A percentile compares a stretch with the other conserved stretches of the same genome.
Evolutionary conservation across 331 rosid genomes (phyloP).

Genomic region (Spiraea crenata): DNA sequence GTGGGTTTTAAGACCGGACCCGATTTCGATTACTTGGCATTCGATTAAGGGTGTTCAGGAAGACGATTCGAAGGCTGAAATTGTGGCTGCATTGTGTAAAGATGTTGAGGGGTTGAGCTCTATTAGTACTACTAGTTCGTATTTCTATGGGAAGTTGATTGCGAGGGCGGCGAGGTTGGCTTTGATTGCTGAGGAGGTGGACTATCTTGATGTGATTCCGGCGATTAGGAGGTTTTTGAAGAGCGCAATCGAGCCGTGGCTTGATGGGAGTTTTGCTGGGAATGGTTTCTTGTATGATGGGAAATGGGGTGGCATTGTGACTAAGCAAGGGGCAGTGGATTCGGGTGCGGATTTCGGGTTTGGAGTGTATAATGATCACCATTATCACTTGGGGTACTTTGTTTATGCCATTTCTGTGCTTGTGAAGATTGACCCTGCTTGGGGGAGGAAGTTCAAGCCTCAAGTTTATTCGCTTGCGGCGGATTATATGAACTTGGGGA

Average conservation of each 20-base stretch:
- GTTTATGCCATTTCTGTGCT: conserved; percentile 75
- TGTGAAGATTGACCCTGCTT: conserved; percentile 69
- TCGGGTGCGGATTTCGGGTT: conserved; percentile 68
- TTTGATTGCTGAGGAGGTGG: conserved; percentile 73
- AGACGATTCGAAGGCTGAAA: conserved; percentile 38
- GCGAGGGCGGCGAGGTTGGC: conserved; percentile 82
- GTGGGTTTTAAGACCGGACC: conserved; percentile 55
- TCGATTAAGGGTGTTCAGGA: conserved; percentile 55
- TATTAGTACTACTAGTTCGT: conserved; percentile 45
- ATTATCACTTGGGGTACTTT: conserved; percentile 70
- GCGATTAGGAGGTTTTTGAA: conserved; percentile 44
- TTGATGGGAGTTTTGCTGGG: conserved; percentile 55
- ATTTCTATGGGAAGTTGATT: conserved; percentile 62
- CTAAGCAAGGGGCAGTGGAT: conserved; percentile 59
- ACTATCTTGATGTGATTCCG: conserved; percentile 48
- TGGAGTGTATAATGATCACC: conserved; percentile 77
- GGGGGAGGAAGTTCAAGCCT: conserved; percentile 69
- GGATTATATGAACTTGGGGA: conserved; percentile 61
- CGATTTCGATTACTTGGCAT: conserved; percentile 77
- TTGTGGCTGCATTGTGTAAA: conserved; percentile 47
- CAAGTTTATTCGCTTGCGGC: conserved; percentile 70
- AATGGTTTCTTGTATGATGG: conserved; percentile 68
- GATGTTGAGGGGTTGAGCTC: conserved; percentile 51
- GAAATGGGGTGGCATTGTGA: conserved; percentile 80
- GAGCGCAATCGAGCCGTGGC: conserved; percentile 69